Evolutionary conservation across 1,139 yeast genomes (phyloP).

Genomic region (Chernovozyma aurita): DNA sequence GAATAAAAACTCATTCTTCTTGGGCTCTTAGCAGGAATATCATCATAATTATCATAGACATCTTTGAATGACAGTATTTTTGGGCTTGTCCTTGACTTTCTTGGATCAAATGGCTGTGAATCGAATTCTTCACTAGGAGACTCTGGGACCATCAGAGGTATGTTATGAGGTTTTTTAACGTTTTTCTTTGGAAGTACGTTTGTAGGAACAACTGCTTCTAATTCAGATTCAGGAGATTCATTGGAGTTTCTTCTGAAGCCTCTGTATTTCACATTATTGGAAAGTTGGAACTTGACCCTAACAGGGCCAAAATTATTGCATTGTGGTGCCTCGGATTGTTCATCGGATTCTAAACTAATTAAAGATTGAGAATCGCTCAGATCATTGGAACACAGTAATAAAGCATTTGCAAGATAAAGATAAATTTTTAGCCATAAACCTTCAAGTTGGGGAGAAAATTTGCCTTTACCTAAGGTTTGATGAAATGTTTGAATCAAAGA

Average conservation of each 20-base stretch:
- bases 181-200: background rate
- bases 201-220: slow-evolving; percentile 5
- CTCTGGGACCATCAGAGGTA: slow-evolving; percentile 3
- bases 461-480: slow-evolving; percentile 30
- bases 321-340: slow-evolving; percentile 7
- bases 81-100: slow-evolving; percentile 15
- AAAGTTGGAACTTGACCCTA: slow-evolving; percentile 19
- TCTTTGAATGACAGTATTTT: slow-evolving; percentile 6
- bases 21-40: slow-evolving; percentile 5
- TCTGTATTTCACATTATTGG: slow-evolving; percentile 35
- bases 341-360: slow-evolving; percentile 7
- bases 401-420: slow-evolving; percentile 35
- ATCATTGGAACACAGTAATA: slow-evolving; percentile 23
- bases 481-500: slow-evolving; percentile 37
- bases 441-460: slow-evolving; percentile 32
- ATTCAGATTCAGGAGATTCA: slow-evolving; percentile 15
- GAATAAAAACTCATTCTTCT: slow-evolving; percentile 2
- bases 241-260: slow-evolving; percentile 43
- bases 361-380: slow-evolving; percentile 13
- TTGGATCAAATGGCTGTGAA: slow-evolving; percentile 16
- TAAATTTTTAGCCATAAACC: slow-evolving; percentile 39
- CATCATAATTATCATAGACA: slow-evolving; percentile 1
- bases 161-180: background rate
- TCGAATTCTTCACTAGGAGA: background rate
- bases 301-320: slow-evolving; percentile 12